Evolutionary conservation across 1,284 basidiomycete genomes (phyloP), one percentile per base, ranked within the genome.

Genomic region (Ganoderma boninense): DNA sequence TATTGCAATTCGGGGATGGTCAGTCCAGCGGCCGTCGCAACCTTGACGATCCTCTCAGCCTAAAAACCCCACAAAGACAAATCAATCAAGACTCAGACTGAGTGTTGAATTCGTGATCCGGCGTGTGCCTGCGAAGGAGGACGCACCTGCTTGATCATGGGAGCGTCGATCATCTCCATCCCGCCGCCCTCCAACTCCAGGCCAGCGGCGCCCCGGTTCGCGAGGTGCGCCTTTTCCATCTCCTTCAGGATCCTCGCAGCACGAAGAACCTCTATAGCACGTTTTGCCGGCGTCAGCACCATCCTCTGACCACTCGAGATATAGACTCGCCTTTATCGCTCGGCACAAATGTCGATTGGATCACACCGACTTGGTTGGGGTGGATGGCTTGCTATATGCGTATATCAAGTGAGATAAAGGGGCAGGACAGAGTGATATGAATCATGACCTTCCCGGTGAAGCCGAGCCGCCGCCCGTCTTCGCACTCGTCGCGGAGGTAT

Each of bases 101-200:
- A 32, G 32, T 32, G 32, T 32, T 29, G 26, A 29, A 2, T 32
- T 32, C 32, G 3, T 32, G 32, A 40, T 42, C 18, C 52, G 26
- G 52, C 62, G 83, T 79, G 77, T 26, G 3, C 49, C 49, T 54
- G 23, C 13, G 10, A 29, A 26, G 35, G 46, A 68, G 13, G 52
- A n/a, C 82, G 52, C 68, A 90, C 93, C 87, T 95, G 93, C 79
- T 95, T 94, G 69, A 97, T 85, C 92, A 97, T 95, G 0, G 96
- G 96, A 8, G 94, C 94, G 80, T 98, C 97, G 64, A 98, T 95
- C 96, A 97, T 97, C 77, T 92, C 90, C 60, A 88, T 90, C 23
- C 90, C 88, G 2, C 91, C 85, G 16, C 88, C 89, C 38, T 90
- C 90, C 0, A 83, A 80, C 63, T 90, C 84, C 32, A 95, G 84